Base-by-base conservation (phyloP, 768 basidiomycete genomes). In the Suillus brevipes region DNA sequence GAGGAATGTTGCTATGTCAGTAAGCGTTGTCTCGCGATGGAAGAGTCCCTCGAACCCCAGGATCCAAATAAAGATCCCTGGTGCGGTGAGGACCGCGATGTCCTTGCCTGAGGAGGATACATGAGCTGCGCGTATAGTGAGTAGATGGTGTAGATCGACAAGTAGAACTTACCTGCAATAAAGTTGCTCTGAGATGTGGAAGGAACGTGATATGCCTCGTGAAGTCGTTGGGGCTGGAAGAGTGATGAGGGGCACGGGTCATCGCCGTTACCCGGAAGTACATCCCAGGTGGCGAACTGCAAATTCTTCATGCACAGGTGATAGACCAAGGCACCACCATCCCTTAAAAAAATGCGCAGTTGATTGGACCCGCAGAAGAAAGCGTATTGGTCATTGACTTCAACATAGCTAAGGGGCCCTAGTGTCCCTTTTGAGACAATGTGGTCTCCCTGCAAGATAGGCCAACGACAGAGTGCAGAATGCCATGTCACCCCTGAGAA, bases 391-490 rank as follows among this genome's bases (percentile, higher is more conserved):
- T 80, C 77, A 62, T 82, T 83, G 63, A 92, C 74, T 68, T 93
- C 91, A 40, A 92, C 89, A 68, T 90, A 90, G 64, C 76, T 76
- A 45, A 89, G 78, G 5, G 74, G 68, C 5, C 81, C 83, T 37
- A 74, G 65, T 28, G 6, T 23, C 50, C 47, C 58, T n/a, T n/a
- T n/a, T n/a, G n/a, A 31, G 31, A 31, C 31, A 31, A 31, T 31
- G 31, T 31, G 31, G 3, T 31, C 31, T 31, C 31, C 31, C 31
- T 31, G 31, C 31, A 31, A 31, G 31, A 31, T 31, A 31, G 31
- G 31, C 31, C 31, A 31, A 31, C 5, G 31, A 31, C 5, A 31
- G 31, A 31, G 31, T 31, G 31, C 31, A 31, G 31, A 31, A 31
- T 31, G 31, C 31, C 31, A 31, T 31, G 31, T 31, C 5, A 31